These are phyloP conservation scores for Mycena indigotica DNA, from an alignment of 768 basidiomycete species.

Conservation along the genomic window DNA sequence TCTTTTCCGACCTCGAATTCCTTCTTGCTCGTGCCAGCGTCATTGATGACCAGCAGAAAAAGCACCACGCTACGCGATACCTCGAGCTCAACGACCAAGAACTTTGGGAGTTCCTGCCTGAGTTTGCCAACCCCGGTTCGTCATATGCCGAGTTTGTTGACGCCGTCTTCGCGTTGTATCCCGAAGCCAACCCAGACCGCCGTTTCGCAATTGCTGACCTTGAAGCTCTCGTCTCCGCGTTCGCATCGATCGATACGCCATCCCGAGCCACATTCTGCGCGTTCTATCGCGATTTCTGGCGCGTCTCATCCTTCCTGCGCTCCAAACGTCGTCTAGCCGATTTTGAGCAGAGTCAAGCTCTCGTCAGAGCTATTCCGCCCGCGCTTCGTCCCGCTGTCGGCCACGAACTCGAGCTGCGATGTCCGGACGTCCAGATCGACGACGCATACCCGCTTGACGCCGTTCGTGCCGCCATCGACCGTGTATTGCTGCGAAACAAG, in stretches of 20 bases:
- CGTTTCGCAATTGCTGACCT: constrained; percentile 27
- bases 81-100: constrained; percentile 18
- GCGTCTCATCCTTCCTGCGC: constrained; percentile 23
- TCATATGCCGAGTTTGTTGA: constrained; percentile 26
- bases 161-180: constrained; percentile 24
- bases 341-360: constrained; percentile 24
- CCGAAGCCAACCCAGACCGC: constrained; percentile 15
- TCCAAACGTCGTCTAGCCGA: constrained; percentile 11
- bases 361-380: constrained; percentile 13
- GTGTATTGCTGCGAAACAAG: not conserved
- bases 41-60: constrained; percentile 15
- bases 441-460: not conserved
- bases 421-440: not conserved
- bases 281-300: constrained; percentile 26
- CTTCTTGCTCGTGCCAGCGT: constrained; percentile 11
- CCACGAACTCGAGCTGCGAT: constrained; percentile 17
- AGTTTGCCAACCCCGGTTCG: constrained; percentile 7
- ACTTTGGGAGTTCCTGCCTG: constrained; percentile 20
- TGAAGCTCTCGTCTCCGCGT: constrained; percentile 23
- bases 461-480: not conserved
- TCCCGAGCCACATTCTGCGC: constrained; percentile 16
- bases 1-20: constrained; percentile 20
- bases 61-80: constrained; percentile 16
- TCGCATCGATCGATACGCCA: constrained; percentile 9
- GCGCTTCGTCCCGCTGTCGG: constrained; percentile 1